Evolutionary conservation across 2,329 filamentous ascomycete genomes (phyloP), one percentile per base, ranked within the genome.

Genomic region (Ophiostoma sp.): DNA sequence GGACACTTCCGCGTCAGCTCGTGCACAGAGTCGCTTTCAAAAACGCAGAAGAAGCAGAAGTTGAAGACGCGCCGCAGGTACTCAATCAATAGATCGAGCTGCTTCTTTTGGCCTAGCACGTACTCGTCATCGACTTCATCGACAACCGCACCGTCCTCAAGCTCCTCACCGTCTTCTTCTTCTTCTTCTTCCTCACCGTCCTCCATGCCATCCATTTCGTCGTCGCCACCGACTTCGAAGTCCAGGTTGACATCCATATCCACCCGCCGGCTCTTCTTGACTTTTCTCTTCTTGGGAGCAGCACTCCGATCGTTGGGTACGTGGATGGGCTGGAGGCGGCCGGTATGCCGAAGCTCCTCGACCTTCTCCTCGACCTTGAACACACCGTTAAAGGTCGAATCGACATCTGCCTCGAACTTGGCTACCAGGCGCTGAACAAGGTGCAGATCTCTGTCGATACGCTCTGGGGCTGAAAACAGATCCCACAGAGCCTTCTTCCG

Each of bases 31-130:
- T 99, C 96, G 79, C 94, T 96, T 83, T 99, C 96, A 78, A 99
- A 98, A 5, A 99, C 97, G 81, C 96, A 99, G 85, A 98, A 99
- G 86, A 99, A 98, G 85, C 96, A 99, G 84, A 99, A 98, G 83
- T 96, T 98, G 87, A 97, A 97, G 70, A 99, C 96, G 19, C 96
- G 91, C 70, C 96, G 94, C 74, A 99, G 87, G 81, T 99, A 99
- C 83, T 99, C 96, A 71, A 98, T 96, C 81, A 97, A 87, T 48
- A 99, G 86, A 82, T 99, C 96, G 69, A 99, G 89, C 79, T 96
- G 95, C 86, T 99, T 98, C 88, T 98, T 98, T 86, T 97, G 96
- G 55, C 91, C 88, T 72, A 98, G 82, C 52, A 98, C 85, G 55
- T 98, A 94, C 79, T 97, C 94, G 78, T 97, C 94, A 77, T 99